These are phyloP conservation scores for Neurospora discreta DNA, from an alignment of 495 filamentous ascomycete species.

Conservation along the genomic window DNA sequence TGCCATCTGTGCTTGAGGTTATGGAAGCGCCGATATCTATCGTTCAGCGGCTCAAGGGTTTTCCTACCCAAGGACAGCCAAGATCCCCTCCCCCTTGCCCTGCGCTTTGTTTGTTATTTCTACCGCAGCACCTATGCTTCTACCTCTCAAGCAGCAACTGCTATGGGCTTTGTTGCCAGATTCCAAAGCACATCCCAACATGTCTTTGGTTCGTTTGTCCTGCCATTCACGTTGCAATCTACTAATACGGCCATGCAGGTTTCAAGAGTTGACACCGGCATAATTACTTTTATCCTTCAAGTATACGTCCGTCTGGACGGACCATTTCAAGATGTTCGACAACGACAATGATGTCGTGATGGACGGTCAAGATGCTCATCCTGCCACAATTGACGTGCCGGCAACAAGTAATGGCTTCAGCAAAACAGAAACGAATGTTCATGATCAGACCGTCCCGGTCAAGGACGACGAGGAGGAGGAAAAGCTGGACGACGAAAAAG, in stretches of 20 bases:
- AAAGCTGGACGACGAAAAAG: conserved; percentile 9
- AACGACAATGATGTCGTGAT: conserved; percentile 19
- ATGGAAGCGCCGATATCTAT: not conserved
- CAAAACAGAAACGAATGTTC: conserved; percentile 13
- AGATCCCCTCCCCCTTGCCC: not conserved
- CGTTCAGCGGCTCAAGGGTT: not conserved
- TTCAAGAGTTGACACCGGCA: not conserved
- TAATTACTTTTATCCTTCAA: not conserved
- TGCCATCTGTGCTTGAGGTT: not conserved
- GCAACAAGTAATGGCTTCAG: conserved; percentile 25
- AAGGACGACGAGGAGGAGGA: conserved; percentile 16
- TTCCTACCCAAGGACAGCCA: not conserved
- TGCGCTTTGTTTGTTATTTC: not conserved
- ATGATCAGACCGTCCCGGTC: conserved; percentile 9
- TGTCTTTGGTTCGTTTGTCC: not conserved
- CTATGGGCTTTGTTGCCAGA: not conserved
- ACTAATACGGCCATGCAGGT: not conserved
- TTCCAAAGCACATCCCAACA: not conserved
- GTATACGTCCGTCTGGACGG: not conserved
- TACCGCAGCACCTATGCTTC: not conserved
- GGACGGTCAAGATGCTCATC: conserved; percentile 28
- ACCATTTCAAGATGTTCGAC: conserved; percentile 21
- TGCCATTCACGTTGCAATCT: not conserved
- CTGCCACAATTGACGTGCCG: conserved; percentile 23
- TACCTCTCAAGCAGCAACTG: not conserved